A percentile compares a stretch with the other conserved stretches of the same genome.
phyloP scores from a whole-genome alignment of 257 asterid genomes.

The Ilex asprella region DNA sequence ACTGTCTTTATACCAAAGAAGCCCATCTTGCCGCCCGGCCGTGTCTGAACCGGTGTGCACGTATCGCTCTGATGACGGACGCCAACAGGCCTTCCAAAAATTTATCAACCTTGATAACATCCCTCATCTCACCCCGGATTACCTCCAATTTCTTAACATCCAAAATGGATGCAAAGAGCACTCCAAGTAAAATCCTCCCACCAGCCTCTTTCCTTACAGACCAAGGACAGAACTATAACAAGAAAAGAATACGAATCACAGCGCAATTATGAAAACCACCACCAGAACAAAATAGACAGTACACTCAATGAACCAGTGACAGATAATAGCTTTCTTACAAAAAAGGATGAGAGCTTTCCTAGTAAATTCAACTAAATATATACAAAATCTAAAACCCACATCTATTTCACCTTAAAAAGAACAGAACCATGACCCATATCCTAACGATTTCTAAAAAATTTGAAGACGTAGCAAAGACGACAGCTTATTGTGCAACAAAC shows the following conservation, averaged over 20 bases:
- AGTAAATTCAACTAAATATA: constrained; percentile 3
- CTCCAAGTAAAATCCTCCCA: constrained; percentile 2
- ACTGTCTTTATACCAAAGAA: constrained; percentile 40
- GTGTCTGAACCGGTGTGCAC: constrained; percentile 31
- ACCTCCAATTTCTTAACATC: constrained; percentile 38
- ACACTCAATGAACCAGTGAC: background rate
- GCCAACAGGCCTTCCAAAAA: constrained; percentile 43
- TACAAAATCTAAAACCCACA: background rate
- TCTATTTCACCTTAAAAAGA: background rate
- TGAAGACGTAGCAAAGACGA: constrained; percentile 1
- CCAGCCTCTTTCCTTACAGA: constrained; percentile 16
- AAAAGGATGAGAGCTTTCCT: constrained; percentile 14
- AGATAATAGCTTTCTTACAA: background rate
- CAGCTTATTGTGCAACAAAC: constrained; percentile 7
- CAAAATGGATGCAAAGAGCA: constrained; percentile 37
- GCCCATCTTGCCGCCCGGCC: constrained; percentile 47
- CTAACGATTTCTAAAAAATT: constrained; percentile 3
- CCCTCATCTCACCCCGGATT: constrained; percentile 56
- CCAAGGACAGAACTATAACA: background rate
- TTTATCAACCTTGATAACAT: constrained; percentile 50
- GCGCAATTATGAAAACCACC: background rate
- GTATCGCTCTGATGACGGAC: constrained; percentile 23
- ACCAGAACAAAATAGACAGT: background rate
- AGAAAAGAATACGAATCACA: constrained; percentile 1
- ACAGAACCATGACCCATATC: constrained; percentile 7